Percentiles rank a stretch among this genome's conserved stretches.
These are phyloP conservation scores for Neovahlkampfia damariscottae DNA, from an alignment of 78 protist species.

Conservation along the genomic window DNA sequence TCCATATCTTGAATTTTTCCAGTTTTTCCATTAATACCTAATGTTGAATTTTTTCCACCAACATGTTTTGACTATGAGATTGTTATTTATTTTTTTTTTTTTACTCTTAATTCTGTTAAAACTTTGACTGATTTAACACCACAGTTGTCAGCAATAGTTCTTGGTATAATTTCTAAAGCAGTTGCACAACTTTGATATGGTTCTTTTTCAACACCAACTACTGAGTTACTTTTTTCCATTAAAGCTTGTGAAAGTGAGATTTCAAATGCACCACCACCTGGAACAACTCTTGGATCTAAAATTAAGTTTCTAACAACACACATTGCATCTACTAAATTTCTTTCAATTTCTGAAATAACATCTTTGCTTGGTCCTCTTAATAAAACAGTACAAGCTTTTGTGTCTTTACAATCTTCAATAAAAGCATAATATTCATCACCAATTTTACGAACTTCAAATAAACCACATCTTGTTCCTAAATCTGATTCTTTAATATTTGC, in stretches of 20 bases:
- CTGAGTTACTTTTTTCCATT: constrained; percentile 48
- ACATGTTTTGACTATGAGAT: constrained; percentile 94
- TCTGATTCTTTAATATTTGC: constrained; percentile 87
- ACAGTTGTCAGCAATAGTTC: constrained; percentile 96
- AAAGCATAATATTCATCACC: constrained; percentile 98
- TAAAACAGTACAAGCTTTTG: constrained; percentile 97
- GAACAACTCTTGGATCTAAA: constrained; percentile 84
- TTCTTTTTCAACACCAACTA: constrained; percentile 79
- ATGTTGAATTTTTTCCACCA: constrained; percentile 38
- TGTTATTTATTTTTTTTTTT: too few relatives aligned
- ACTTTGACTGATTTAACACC: constrained; percentile 86
- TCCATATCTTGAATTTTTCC: constrained; percentile 71
- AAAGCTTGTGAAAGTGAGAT: constrained; percentile 80
- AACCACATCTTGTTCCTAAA: constrained; percentile 87
- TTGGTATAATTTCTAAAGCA: constrained; percentile 89
- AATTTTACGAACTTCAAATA: constrained; percentile 84
- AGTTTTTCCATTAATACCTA: constrained; percentile 91
- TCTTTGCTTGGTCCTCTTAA: constrained; percentile 98
- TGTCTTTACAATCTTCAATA: constrained; percentile 86
- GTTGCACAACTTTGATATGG: constrained; percentile 84
- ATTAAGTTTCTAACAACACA: constrained; percentile 88
- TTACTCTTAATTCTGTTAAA: constrained; percentile 95
- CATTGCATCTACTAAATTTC: constrained; percentile 95
- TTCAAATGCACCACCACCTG: constrained; percentile 98
- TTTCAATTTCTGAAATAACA: constrained; percentile 89